Conservation (phyloP, 352 stramenopile genomes). For the Albugo candida region DNA sequence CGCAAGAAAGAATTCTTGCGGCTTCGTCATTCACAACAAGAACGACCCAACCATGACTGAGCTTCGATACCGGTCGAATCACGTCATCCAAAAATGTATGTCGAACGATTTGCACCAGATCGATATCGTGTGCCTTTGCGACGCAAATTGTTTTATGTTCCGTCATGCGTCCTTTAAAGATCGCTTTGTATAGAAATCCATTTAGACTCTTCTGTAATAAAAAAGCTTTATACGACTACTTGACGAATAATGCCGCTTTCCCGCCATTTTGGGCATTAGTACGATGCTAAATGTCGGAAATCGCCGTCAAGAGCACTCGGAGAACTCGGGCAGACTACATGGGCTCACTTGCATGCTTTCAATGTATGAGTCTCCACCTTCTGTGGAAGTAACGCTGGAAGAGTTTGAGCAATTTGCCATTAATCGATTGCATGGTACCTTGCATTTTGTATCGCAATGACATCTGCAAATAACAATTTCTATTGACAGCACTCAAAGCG, state of each 20-base stretch:
- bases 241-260: too few relatives aligned
- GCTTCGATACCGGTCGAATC: conserved; percentile 60
- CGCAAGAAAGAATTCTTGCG: conserved; percentile 85
- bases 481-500: conserved; percentile 39
- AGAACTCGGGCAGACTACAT: neutral
- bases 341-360: conserved; percentile 52
- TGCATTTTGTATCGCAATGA: neutral
- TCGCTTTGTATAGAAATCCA: too few relatives aligned
- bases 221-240: too few relatives aligned
- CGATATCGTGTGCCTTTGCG: conserved; percentile 28
- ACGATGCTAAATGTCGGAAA: conserved; percentile 75
- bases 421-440: conserved; percentile 80
- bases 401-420: conserved; percentile 97
- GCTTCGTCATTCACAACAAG: conserved; percentile 91
- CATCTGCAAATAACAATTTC: conserved; percentile 42
- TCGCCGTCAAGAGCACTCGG: conserved; percentile 19
- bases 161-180: too few relatives aligned
- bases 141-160: conserved; percentile 5
- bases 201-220: too few relatives aligned
- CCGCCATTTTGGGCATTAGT: neutral
- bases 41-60: conserved; percentile 71
- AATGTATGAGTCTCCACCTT: conserved; percentile 88
- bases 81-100: conserved; percentile 67
- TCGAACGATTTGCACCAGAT: conserved; percentile 59
- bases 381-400: conserved; percentile 91